Conservation (phyloP, 2,329 filamentous ascomycete genomes). For the Penicillium brasilianum region DNA sequence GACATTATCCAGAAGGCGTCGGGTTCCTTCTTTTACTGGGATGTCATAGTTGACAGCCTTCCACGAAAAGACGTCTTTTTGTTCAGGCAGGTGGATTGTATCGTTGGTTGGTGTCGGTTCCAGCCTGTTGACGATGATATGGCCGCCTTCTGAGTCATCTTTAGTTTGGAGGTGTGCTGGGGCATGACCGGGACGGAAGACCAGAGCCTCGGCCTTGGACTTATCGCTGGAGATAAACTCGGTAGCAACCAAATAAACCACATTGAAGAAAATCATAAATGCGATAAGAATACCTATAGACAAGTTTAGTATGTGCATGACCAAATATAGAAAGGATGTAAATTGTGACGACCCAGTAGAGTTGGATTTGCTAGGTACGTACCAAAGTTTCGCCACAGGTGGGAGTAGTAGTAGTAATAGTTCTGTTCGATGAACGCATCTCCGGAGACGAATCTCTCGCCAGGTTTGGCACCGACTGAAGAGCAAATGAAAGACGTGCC, state of each 20-base stretch:
- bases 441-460: slow-evolving; percentile 60
- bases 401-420: slow-evolving; percentile 61
- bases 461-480: slow-evolving; percentile 56
- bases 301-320: neutral
- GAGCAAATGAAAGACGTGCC: slow-evolving; percentile 27
- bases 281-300: slow-evolving; percentile 60
- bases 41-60: slow-evolving; percentile 71
- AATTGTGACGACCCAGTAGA: neutral
- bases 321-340: neutral
- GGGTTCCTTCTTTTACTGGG: slow-evolving; percentile 54
- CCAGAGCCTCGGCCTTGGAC: slow-evolving; percentile 74
- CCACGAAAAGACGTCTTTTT: slow-evolving; percentile 33
- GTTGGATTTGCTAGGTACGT: neutral
- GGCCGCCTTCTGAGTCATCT: slow-evolving; percentile 14
- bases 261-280: slow-evolving; percentile 64
- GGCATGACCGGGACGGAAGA: slow-evolving; percentile 66
- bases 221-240: slow-evolving; percentile 62
- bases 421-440: slow-evolving; percentile 60
- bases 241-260: slow-evolving; percentile 57
- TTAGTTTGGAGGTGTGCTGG: slow-evolving; percentile 25
- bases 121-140: slow-evolving; percentile 10
- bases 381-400: slow-evolving; percentile 72
- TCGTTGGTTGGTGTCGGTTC: slow-evolving; percentile 21
- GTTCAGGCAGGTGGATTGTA: slow-evolving; percentile 22
- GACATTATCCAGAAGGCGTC: slow-evolving; percentile 41